phyloP scores from a whole-genome alignment of 768 basidiomycete species.

The Guyanaporus albipodus region DNA sequence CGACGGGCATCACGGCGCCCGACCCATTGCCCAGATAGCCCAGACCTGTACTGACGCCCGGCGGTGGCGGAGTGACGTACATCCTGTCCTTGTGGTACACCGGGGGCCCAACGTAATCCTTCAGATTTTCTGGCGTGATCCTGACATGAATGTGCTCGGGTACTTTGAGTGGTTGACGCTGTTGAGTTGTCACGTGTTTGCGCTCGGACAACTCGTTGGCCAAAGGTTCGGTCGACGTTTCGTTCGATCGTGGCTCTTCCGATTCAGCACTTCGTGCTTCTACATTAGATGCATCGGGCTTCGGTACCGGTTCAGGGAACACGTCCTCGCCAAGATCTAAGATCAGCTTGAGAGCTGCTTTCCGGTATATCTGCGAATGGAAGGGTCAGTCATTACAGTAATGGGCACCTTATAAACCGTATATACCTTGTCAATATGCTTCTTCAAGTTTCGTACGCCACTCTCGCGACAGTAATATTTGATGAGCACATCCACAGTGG shows the following conservation, averaged over 20 bases:
- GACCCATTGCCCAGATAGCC: conserved; percentile 96
- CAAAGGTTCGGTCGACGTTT: conserved; percentile 14
- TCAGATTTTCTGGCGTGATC: conserved; percentile 83
- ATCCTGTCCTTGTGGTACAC: conserved; percentile 94
- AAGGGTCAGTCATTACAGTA: not conserved
- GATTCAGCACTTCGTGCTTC: conserved; percentile 45
- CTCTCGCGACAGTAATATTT: conserved; percentile 98
- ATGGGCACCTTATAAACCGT: not conserved
- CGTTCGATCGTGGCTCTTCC: conserved; percentile 43
- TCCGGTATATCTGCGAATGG: conserved; percentile 79
- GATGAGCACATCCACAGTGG: conserved; percentile 83
- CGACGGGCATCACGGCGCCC: conserved; percentile 96
- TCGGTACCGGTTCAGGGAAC: conserved; percentile 64
- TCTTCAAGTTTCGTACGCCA: conserved; percentile 95
- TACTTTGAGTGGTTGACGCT: conserved; percentile 76
- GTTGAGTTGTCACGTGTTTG: conserved; percentile 67
- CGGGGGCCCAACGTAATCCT: conserved; percentile 95
- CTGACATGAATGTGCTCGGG: conserved; percentile 74
- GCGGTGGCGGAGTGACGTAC: conserved; percentile 75
- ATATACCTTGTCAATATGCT: conserved; percentile 96
- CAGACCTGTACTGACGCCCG: conserved; percentile 91
- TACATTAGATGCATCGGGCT: conserved; percentile 10
- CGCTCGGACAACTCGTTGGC: conserved; percentile 31
- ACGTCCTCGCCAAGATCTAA: conserved; percentile 84
- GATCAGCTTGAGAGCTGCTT: conserved; percentile 90